These are phyloP conservation scores for Flaveria sonorensis DNA, from an alignment of 129 eudicot species.

Conservation along the genomic window DNA sequence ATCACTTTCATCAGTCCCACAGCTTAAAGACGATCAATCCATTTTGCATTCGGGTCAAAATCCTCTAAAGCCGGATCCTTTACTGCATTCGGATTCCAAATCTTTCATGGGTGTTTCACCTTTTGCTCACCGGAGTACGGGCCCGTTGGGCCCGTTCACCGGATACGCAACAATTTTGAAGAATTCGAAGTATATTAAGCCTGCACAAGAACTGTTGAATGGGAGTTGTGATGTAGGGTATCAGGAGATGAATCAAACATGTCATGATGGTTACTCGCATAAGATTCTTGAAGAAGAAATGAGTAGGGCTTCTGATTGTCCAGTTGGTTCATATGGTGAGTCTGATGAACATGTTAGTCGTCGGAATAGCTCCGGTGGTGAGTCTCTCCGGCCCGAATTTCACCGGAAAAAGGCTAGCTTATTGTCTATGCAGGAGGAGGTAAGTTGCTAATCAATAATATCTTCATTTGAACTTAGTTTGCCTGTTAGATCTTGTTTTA, in stretches of 20 bases:
- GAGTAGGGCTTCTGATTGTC: conserved; percentile 30
- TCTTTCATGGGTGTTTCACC: conserved; percentile 34
- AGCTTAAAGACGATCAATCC: conserved; percentile 31
- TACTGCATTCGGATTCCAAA: conserved; percentile 28
- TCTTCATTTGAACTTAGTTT: neutral
- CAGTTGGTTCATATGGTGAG: conserved; percentile 28
- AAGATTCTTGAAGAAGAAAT: conserved; percentile 42
- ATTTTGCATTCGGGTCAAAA: conserved; percentile 33
- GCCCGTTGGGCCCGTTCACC: conserved; percentile 90
- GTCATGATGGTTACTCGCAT: conserved; percentile 42
- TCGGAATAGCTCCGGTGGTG: conserved; percentile 39
- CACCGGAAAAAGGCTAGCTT: conserved; percentile 69
- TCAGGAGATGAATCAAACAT: conserved; percentile 31
- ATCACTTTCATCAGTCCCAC: conserved; percentile 64
- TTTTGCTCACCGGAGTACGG: conserved; percentile 45
- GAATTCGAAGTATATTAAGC: conserved; percentile 70
- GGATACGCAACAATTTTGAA: conserved; percentile 73
- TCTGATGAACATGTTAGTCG: conserved; percentile 42
- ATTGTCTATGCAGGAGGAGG: conserved; percentile 81
- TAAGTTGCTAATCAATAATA: conserved; percentile 6
- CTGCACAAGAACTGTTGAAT: conserved; percentile 65
- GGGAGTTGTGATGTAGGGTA: conserved; percentile 47
- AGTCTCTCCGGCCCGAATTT: conserved; percentile 49
- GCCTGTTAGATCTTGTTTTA: no score
- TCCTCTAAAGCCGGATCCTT: conserved; percentile 39